Percentiles rank a stretch among this genome's conserved stretches.
Conservation (phyloP, 2,329 filamentous ascomycete species). For the Paraphaeosphaeria sporulosa region DNA sequence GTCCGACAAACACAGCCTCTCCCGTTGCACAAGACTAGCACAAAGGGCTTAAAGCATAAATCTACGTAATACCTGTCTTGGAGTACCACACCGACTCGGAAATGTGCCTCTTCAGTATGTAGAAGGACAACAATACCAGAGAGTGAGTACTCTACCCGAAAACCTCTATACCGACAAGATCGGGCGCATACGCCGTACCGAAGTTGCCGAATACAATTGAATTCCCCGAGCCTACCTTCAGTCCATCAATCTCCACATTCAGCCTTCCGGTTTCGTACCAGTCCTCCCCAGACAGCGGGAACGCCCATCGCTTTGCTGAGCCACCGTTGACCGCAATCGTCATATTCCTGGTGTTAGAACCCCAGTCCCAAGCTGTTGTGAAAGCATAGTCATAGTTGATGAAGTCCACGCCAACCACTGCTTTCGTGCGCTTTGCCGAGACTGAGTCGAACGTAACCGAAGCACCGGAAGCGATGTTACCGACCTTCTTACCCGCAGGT, state of each 20-base stretch:
- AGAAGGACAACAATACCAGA: no score
- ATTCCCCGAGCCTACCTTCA: slow-evolving; percentile 32
- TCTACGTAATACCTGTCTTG: no score
- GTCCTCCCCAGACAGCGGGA: slow-evolving; percentile 51
- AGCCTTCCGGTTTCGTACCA: slow-evolving; percentile 45
- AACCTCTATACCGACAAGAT: slow-evolving; percentile 42
- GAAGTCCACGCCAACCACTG: slow-evolving; percentile 48
- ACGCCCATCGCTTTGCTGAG: slow-evolving; percentile 43
- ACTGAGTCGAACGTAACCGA: slow-evolving; percentile 41
- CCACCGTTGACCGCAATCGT: slow-evolving; percentile 50
- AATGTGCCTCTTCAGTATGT: no score
- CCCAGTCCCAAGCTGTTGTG: slow-evolving; percentile 42
- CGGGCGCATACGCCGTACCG: slow-evolving; percentile 30
- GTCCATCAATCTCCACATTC: slow-evolving; percentile 37
- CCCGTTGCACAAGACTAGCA: not conserved
- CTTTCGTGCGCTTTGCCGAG: slow-evolving; percentile 28
- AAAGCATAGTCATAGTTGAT: slow-evolving; percentile 51
- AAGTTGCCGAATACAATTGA: slow-evolving; percentile 29
- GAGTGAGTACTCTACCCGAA: slow-evolving; percentile 11
- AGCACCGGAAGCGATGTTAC: slow-evolving; percentile 35
- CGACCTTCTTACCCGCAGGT: slow-evolving; percentile 43
- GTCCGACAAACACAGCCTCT: not conserved
- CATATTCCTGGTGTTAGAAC: slow-evolving; percentile 47
- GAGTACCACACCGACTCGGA: no score
- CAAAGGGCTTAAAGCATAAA: no score